Evolutionary conservation across 257 asterid species (phyloP).

Genomic region (Plectranthus barbatus): DNA sequence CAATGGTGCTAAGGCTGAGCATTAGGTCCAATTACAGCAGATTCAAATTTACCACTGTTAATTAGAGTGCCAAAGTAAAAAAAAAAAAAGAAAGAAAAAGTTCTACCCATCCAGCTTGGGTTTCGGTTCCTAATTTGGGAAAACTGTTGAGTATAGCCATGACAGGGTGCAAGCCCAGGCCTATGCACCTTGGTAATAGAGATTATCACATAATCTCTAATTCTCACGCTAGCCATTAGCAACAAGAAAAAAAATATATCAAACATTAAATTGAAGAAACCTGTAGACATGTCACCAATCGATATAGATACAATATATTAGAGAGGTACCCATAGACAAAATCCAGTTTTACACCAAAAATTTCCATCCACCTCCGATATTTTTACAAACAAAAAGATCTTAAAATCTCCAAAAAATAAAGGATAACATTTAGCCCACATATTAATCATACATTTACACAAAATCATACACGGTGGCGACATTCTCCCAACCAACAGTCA

Average conservation of each 20-base stretch:
- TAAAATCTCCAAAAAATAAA: background rate
- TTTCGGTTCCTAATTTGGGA: background rate
- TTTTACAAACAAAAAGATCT: background rate
- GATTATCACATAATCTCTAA: too few relatives aligned
- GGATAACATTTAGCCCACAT: background rate
- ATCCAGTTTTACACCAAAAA: background rate
- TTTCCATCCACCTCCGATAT: background rate
- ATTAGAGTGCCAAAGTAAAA: background rate
- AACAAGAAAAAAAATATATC: too few relatives aligned
- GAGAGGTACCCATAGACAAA: background rate
- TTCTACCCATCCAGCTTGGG: too few relatives aligned
- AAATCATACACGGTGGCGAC: background rate
- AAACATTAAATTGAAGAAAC: background rate
- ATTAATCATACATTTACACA: background rate
- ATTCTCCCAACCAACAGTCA: background rate
- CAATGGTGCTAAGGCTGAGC: background rate
- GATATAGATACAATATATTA: too few relatives aligned
- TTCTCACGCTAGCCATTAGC: too few relatives aligned
- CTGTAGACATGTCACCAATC: background rate
- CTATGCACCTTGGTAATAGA: too few relatives aligned
- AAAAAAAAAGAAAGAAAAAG: too few relatives aligned
- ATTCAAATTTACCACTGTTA: background rate
- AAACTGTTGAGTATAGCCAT: background rate
- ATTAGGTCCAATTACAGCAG: background rate
- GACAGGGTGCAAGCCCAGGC: too few relatives aligned